phyloP scores from a whole-genome alignment of 2,329 filamentous ascomycete genomes.

The Alternaria sp. region DNA sequence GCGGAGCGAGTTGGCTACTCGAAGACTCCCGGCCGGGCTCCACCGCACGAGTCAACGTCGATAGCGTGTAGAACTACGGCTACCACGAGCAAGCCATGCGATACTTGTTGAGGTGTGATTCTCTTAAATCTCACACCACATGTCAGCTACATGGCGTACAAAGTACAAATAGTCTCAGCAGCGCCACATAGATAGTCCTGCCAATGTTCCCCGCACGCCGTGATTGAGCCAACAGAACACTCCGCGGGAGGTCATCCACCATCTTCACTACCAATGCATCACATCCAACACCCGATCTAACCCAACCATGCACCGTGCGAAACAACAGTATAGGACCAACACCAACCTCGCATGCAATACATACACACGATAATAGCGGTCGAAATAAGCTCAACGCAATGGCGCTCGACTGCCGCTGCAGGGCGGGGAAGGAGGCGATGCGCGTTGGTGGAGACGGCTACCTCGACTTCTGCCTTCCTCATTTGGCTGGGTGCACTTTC shows the following conservation, averaged over 20 bases:
- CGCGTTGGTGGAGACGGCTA: slow-evolving; percentile 30
- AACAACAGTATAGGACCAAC: not conserved
- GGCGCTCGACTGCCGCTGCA: slow-evolving; percentile 28
- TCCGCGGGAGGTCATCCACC: not conserved
- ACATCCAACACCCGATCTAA: not conserved
- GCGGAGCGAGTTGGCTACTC: slow-evolving; percentile 17
- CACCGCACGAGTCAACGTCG: slow-evolving; percentile 16
- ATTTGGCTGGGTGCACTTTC: slow-evolving; percentile 17
- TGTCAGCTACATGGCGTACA: not conserved
- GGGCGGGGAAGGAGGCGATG: slow-evolving; percentile 20
- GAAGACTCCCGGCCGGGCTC: slow-evolving; percentile 12
- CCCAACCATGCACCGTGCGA: not conserved
- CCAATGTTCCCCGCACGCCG: not conserved
- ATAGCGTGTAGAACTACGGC: not conserved
- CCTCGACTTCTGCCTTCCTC: slow-evolving; percentile 25
- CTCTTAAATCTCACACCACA: not conserved
- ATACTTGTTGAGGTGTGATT: not conserved
- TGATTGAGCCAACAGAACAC: not conserved
- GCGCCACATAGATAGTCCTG: not conserved
- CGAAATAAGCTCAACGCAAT: slow-evolving; percentile 30
- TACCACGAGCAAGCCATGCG: not conserved
- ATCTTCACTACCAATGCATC: not conserved
- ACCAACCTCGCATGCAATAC: not conserved
- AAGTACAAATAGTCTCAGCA: not conserved
- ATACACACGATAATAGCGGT: not conserved